Conservation (phyloP, 306 rosid species). For the Morella rubra region DNA sequence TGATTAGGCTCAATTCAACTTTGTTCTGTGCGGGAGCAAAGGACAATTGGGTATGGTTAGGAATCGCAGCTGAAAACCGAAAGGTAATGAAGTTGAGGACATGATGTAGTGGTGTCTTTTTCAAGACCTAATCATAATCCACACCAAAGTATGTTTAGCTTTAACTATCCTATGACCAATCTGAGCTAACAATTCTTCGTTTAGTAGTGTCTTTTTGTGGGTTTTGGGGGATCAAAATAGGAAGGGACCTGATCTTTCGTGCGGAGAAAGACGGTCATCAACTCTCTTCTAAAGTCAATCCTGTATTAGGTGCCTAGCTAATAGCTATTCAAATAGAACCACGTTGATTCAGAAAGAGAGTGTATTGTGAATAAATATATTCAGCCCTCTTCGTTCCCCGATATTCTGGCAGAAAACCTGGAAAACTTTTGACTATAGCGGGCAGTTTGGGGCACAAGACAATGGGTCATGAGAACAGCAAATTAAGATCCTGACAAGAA, state of each 20-base stretch:
- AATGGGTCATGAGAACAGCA: no score
- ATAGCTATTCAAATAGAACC: no score
- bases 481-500: no score
- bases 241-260: conserved; percentile 9
- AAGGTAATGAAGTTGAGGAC: conserved; percentile 26
- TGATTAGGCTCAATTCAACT: no score
- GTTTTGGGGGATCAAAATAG: background rate
- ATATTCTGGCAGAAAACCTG: conserved; percentile 33
- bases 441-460: background rate
- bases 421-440: conserved; percentile 24
- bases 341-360: no score
- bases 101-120: conserved; percentile 16
- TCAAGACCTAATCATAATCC: conserved; percentile 21
- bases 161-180: conserved; percentile 32
- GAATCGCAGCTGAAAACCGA: conserved; percentile 13
- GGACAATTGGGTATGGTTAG: background rate
- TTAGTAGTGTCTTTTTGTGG: conserved; percentile 1
- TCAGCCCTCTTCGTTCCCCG: conserved; percentile 1
- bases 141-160: conserved; percentile 27
- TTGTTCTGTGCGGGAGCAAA: no score
- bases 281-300: conserved; percentile 4
- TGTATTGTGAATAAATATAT: no score
- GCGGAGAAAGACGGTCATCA: conserved; percentile 8
- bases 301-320: background rate
- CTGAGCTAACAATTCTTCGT: conserved; percentile 13